These are phyloP conservation scores for Citrus cavaleriei DNA, from an alignment of 345 rosid genomes.

Conservation along the genomic window DNA sequence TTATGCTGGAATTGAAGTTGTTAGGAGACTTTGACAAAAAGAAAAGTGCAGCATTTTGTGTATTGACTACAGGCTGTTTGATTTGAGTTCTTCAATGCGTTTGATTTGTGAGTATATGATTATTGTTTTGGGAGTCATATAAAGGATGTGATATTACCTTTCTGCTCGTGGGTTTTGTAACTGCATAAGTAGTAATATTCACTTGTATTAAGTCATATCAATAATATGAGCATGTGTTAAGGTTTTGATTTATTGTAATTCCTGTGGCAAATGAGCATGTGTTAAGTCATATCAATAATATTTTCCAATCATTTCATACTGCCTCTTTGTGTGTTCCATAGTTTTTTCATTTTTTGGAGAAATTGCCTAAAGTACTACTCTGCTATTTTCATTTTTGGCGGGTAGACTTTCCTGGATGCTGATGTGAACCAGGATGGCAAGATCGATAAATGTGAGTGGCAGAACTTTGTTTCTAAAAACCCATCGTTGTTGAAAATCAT, in stretches of 20 bases:
- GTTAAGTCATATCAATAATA: background rate
- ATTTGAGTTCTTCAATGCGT: background rate
- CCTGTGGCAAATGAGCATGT: background rate
- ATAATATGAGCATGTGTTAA: no score
- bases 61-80: background rate
- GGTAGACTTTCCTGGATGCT: slow-evolving; percentile 90
- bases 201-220: no score
- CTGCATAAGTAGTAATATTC: background rate
- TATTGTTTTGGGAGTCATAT: background rate
- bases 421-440: slow-evolving; percentile 81
- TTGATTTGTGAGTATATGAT: background rate
- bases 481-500: slow-evolving; percentile 89
- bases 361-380: background rate
- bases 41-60: background rate
- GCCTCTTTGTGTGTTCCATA: background rate
- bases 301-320: background rate
- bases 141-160: background rate
- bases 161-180: background rate
- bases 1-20: background rate
- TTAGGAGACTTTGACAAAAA: background rate
- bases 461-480: slow-evolving; percentile 70
- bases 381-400: slow-evolving; percentile 1
- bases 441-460: slow-evolving; percentile 86
- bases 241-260: background rate
- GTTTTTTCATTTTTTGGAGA: background rate